Percentiles rank a stretch among this genome's conserved stretches.
phyloP scores from a whole-genome alignment of 1,139 yeast genomes.

The Zygoascus hellenicus region DNA sequence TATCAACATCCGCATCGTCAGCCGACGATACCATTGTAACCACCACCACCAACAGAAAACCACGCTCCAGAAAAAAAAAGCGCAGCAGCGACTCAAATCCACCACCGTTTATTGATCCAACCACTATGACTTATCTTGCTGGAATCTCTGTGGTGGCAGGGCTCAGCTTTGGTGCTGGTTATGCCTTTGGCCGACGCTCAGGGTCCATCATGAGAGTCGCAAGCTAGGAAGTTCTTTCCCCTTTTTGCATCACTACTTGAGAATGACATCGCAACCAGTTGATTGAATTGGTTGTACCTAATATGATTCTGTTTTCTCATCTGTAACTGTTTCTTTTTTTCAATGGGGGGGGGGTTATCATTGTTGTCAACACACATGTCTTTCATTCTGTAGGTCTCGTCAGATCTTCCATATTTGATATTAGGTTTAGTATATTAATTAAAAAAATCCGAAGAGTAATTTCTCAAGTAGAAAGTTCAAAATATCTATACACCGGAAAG shows the following conservation, averaged over 20 bases:
- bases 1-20: not conserved
- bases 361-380: no score
- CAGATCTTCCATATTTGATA: not conserved
- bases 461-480: no score
- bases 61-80: not conserved
- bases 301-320: no score
- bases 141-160: constrained; percentile 27
- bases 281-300: no score
- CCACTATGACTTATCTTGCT: constrained; percentile 14
- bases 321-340: no score
- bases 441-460: not conserved
- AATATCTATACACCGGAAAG: no score
- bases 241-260: no score
- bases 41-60: not conserved
- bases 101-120: constrained; percentile 7
- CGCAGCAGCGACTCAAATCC: not conserved
- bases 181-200: constrained; percentile 27
- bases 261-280: no score
- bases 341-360: no score
- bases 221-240: constrained; percentile 1
- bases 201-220: constrained; percentile 17
- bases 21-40: not conserved
- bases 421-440: not conserved
- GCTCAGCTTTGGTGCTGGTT: constrained; percentile 30
- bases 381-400: no score